phyloP scores from a whole-genome alignment of 192 early-diverging fungal species.

The Coemansia sp. region DNA sequence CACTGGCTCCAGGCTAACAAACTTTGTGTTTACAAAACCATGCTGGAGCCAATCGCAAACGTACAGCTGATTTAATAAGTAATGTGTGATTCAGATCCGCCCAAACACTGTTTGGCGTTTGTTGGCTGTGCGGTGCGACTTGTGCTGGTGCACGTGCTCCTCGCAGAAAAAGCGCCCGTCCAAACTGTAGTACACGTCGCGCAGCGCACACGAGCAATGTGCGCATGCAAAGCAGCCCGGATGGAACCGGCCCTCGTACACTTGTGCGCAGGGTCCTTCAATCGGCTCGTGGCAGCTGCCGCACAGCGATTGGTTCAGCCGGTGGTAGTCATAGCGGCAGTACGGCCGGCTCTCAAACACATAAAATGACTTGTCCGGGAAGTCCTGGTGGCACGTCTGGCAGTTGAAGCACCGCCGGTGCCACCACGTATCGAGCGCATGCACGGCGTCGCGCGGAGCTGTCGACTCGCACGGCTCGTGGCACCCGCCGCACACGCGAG shows the following conservation, averaged over 20 bases:
- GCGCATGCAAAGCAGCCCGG: conserved; percentile 81
- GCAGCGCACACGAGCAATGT: conserved; percentile 40
- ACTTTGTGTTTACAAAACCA: not conserved
- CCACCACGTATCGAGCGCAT: conserved; percentile 67
- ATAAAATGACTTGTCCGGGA: conserved; percentile 74
- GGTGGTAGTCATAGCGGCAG: conserved; percentile 84
- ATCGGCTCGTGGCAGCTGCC: conserved; percentile 76
- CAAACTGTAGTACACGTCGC: conserved; percentile 54
- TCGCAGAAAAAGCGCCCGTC: conserved; percentile 50
- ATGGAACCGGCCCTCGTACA: conserved; percentile 83
- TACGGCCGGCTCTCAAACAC: conserved; percentile 84
- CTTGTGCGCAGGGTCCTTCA: conserved; percentile 88
- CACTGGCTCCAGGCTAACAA: not conserved
- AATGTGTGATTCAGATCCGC: conserved; percentile 14
- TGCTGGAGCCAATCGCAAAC: not conserved
- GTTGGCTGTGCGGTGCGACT: conserved; percentile 22
- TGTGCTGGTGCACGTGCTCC: conserved; percentile 41
- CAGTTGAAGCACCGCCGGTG: conserved; percentile 65
- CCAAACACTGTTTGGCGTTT: conserved; percentile 49
- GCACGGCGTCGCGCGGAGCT: conserved; percentile 41
- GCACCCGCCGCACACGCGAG: conserved; percentile 29
- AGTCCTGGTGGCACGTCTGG: conserved; percentile 65
- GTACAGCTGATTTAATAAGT: not conserved
- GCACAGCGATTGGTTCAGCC: conserved; percentile 83
- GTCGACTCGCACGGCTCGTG: conserved; percentile 30